phyloP scores from a whole-genome alignment of 2,329 filamentous ascomycete genomes.

The Colletotrichum sp. region DNA sequence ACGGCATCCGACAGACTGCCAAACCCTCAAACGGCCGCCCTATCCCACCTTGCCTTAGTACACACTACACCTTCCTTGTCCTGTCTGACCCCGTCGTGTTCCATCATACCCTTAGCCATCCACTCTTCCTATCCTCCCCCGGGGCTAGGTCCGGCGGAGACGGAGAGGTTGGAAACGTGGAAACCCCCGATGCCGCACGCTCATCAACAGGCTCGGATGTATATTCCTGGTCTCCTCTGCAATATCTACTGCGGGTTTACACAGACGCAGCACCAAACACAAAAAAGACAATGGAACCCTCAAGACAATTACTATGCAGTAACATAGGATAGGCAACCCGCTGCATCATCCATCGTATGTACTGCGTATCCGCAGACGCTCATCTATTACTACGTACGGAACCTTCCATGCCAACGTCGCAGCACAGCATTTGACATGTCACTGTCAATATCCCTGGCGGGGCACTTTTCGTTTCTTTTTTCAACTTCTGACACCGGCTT shows the following conservation, averaged over 20 bases:
- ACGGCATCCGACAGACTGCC: neutral
- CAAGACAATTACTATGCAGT: neutral
- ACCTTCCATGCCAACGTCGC: neutral
- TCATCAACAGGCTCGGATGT: neutral
- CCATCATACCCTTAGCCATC: neutral
- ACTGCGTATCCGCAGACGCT: neutral
- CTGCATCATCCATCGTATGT: neutral
- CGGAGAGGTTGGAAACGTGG: slow-evolving; percentile 4
- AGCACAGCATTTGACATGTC: slow-evolving; percentile 10
- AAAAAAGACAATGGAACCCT: neutral
- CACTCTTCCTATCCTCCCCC: neutral
- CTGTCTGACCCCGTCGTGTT: neutral
- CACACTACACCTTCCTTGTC: neutral
- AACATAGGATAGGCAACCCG: neutral
- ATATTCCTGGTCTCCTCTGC: neutral
- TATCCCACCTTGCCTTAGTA: neutral
- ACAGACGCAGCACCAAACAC: neutral
- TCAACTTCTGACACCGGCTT: slow-evolving; percentile 8
- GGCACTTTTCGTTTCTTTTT: slow-evolving; percentile 2
- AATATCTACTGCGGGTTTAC: neutral
- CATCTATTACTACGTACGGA: neutral
- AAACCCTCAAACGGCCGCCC: neutral
- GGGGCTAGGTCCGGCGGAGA: neutral
- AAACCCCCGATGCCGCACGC: slow-evolving; percentile 6
- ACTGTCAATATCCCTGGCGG: neutral